Conservation (phyloP, 2,329 filamentous ascomycete genomes). For the Apiospora saccharicola region DNA sequence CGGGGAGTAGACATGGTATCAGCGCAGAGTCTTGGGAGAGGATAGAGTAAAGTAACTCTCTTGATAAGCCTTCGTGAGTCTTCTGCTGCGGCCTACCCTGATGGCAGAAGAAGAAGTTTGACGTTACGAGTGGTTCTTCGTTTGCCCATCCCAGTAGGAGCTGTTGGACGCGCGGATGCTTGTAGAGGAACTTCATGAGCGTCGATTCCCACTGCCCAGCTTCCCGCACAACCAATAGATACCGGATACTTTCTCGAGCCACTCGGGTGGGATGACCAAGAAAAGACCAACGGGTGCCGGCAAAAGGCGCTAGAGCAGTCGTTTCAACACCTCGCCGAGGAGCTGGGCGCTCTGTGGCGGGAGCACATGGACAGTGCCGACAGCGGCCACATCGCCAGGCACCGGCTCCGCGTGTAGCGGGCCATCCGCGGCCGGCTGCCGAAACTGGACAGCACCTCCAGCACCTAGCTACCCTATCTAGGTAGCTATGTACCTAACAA, state of each 20-base stretch:
- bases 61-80: conserved; percentile 8
- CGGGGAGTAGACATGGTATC: no score
- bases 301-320: no score
- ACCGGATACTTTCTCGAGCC: conserved; percentile 23
- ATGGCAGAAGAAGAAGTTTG: conserved; percentile 23
- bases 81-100: conserved; percentile 10
- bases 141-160: not conserved
- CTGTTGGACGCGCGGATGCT: not conserved
- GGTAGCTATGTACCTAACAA: no score
- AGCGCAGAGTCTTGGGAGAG: not conserved
- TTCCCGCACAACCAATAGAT: conserved; percentile 31
- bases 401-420: no score
- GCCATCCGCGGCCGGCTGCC: no score
- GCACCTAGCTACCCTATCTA: no score
- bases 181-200: conserved; percentile 29
- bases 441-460: no score
- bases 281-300: no score
- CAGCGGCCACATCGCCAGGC: no score
- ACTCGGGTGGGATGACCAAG: not conserved
- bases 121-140: not conserved
- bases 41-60: conserved; percentile 24
- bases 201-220: conserved; percentile 29
- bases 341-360: no score
- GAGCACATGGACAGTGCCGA: no score
- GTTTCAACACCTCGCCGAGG: no score